Evolutionary conservation across 1,139 yeast species (phyloP), one percentile per base, ranked within the genome.

Genomic region (Yamadazyma songkhlaensis): DNA sequence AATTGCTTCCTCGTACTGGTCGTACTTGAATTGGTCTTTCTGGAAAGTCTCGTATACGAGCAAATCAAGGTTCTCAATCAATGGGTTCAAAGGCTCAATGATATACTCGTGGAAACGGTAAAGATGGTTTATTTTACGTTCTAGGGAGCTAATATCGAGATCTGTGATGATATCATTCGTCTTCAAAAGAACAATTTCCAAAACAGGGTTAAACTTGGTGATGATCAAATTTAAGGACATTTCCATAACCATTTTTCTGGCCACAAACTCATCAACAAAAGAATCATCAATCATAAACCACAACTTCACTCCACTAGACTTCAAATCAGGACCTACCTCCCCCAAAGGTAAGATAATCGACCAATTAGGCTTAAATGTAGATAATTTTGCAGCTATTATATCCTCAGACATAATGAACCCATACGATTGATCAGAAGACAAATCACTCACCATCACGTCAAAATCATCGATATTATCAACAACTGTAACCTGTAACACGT

Each of bases 31-130:
- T 0, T 56, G 50, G 56, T 89, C 97, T 33, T 69, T 63, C 53
- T 86, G 95, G 55, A 89, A 88, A 4, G 74, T 72, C 22, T 72
- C 71, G 52, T 89, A 89, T 0, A 85, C 77, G 15, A 67, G 64
- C 40, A 77, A 66, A 15, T 77, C 75, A 38, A 89, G 62, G 43
- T 82, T 63, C 33, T 72, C 72, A 4, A 67, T 56, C 35, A 83
- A 67, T 0, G 97, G 96, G 53, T 85, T 85, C 29, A 89, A 61
- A 0, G 96, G 97, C 13, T 58, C 60, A 9, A 54, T 51, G 3
- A 53, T 28, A 30, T 34, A 46, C 13, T 42, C 34, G 22, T 33
- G 25, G 29, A 32, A 38, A 12, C 30, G 13, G 29, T 39, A 46
- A 14, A 17, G 10, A 12, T 22, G 6, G 25, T 4, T n/a, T 15